These are phyloP conservation scores for Penicillium sp. DNA, from an alignment of 2,329 filamentous ascomycete species.

Conservation along the genomic window DNA sequence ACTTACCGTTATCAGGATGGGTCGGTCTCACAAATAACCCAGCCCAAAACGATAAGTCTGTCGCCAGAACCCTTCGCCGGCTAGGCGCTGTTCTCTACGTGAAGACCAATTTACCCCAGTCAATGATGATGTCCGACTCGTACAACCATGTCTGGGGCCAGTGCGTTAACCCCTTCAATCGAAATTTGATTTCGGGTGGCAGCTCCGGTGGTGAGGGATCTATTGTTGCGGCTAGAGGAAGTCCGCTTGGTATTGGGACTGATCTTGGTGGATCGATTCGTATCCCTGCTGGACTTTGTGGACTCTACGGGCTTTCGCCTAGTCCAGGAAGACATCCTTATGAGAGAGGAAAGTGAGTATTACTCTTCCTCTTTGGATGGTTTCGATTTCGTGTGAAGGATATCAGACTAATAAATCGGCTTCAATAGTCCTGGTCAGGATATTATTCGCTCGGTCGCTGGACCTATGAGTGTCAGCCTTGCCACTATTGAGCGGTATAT, in stretches of 20 bases:
- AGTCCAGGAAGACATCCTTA: conserved; percentile 39
- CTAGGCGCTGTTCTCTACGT: conserved; percentile 25
- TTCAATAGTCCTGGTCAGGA: conserved; percentile 25
- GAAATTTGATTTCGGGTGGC: conserved; percentile 52
- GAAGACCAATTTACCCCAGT: conserved; percentile 26
- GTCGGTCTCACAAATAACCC: conserved; percentile 25
- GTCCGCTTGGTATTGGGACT: conserved; percentile 55
- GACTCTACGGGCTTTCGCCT: conserved; percentile 51
- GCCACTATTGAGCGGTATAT: conserved; percentile 33
- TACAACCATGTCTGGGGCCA: conserved; percentile 52
- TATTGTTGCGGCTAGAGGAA: conserved; percentile 51
- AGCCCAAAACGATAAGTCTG: conserved; percentile 19
- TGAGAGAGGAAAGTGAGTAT: conserved; percentile 33
- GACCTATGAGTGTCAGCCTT: conserved; percentile 28
- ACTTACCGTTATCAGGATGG: conserved; percentile 16
- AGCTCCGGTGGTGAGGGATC: conserved; percentile 58
- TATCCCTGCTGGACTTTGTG: conserved; percentile 58
- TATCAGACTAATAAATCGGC: not conserved
- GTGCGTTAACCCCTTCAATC: conserved; percentile 54
- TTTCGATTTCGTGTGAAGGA: not conserved
- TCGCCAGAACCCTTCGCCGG: conserved; percentile 21
- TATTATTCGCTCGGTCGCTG: conserved; percentile 29
- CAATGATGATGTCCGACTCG: conserved; percentile 29
- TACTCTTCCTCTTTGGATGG: not conserved
- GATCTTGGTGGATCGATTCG: conserved; percentile 56